phyloP scores from a whole-genome alignment of 1,284 basidiomycete species.

The Cutaneotrichosporon sp. region DNA sequence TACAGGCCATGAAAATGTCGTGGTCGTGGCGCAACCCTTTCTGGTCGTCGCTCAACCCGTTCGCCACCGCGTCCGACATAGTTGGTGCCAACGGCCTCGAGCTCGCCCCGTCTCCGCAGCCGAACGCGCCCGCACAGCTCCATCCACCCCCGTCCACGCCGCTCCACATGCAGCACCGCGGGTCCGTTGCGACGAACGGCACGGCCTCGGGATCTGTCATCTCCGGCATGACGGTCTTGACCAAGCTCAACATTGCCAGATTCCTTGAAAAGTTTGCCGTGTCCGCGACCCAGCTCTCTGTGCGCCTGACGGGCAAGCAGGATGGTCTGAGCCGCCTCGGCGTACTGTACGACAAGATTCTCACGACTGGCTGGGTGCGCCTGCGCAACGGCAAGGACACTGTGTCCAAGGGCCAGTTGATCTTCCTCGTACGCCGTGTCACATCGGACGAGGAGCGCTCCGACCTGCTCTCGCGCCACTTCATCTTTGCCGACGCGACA shows the following conservation, averaged over 20 bases:
- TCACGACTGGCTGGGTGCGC: constrained; percentile 55
- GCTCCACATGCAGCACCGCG: constrained; percentile 1
- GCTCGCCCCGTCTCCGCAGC: not conserved
- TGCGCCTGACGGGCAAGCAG: constrained; percentile 43
- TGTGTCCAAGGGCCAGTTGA: constrained; percentile 55
- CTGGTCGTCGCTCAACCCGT: constrained; percentile 28
- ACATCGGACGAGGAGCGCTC: constrained; percentile 48
- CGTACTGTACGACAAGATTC: constrained; percentile 55
- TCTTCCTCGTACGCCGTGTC: constrained; percentile 54
- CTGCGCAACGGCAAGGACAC: constrained; percentile 44
- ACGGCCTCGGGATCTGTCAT: constrained; percentile 14
- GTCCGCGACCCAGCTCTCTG: constrained; percentile 44
- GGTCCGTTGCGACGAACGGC: constrained; percentile 11
- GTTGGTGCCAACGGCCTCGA: not conserved
- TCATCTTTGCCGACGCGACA: constrained; percentile 53
- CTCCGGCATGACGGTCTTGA: constrained; percentile 4
- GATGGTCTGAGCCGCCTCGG: constrained; percentile 50
- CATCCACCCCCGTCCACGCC: not conserved
- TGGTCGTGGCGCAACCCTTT: constrained; percentile 54
- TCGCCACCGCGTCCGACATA: constrained; percentile 13
- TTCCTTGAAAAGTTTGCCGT: constrained; percentile 52
- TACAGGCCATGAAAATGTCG: constrained; percentile 52
- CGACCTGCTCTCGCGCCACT: constrained; percentile 51
- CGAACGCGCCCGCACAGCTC: not conserved
- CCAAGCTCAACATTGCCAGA: constrained; percentile 37